A percentile compares a stretch with the other conserved stretches of the same genome.
phyloP scores from a whole-genome alignment of 495 filamentous ascomycete species.

The Glarea lozoyensis region DNA sequence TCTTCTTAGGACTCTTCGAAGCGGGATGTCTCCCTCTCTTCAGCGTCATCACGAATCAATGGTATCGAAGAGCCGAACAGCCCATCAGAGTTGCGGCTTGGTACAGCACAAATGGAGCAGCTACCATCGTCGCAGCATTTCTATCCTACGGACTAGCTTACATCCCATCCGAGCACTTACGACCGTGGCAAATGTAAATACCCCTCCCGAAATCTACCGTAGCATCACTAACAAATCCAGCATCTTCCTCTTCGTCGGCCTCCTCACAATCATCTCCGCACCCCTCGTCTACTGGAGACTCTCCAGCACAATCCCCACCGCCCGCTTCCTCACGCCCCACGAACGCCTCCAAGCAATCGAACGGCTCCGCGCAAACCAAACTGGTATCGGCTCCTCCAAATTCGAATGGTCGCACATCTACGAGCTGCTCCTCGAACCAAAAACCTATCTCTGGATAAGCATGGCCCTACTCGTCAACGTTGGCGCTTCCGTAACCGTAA shows the following conservation, averaged over 20 bases:
- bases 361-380: constrained; percentile 42
- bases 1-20: constrained; percentile 57
- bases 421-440: constrained; percentile 33
- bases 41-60: constrained; percentile 45
- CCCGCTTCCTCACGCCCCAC: constrained; percentile 40
- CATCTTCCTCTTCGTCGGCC: constrained; percentile 54
- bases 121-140: constrained; percentile 53
- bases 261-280: constrained; percentile 43
- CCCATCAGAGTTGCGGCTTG: constrained; percentile 54
- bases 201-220: neutral
- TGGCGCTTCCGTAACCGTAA: constrained; percentile 50
- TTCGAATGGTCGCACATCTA: constrained; percentile 40
- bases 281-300: constrained; percentile 42
- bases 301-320: constrained; percentile 41
- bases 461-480: constrained; percentile 54
- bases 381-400: constrained; percentile 43
- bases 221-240: constrained; percentile 28
- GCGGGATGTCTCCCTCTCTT: constrained; percentile 54
- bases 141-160: constrained; percentile 53
- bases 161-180: constrained; percentile 39
- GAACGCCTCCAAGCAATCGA: constrained; percentile 39
- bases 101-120: constrained; percentile 56
- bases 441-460: constrained; percentile 37
- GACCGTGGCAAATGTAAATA: constrained; percentile 54
- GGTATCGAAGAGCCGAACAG: constrained; percentile 57